Base-by-base conservation (phyloP, 352 stramenopile species). In the Thalassiosira mediterranea region DNA sequence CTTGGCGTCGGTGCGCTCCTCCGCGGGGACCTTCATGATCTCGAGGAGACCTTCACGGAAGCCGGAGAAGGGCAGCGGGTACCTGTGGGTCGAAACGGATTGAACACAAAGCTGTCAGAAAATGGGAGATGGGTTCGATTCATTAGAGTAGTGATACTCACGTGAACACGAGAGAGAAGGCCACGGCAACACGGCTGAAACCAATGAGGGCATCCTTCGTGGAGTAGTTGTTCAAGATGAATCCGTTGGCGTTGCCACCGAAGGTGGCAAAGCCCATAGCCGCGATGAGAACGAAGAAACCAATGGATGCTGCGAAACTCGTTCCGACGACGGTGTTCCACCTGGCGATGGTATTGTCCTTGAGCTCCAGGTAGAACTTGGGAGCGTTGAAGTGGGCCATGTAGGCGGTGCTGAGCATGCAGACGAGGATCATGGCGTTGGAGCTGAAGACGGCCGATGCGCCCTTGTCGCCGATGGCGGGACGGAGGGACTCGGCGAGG, bases 361-460 rank as follows among this genome's bases (percentile, higher is more conserved):
- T 93, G 11, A 93, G 63, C 63, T 97, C 93, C 4, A 74, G 67
- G 57, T 94, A 95, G 64, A 96, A 97, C 44, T 93, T 92, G 26
- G 93, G 93, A 49, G 94, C 93, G 79, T 96, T 97, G 72, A 96
- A 97, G 74, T 97, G 94, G 2, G 90, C 90, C 72, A 96, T 95
- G 81, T 94, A 97, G 8, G 91, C 87, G 21, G 91, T 96, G 74
- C 83, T 90, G 17, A 96, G 68, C 90, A 96, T 96, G 40, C 89
- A 93, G 42, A 95, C 81, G 1, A 95, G 80, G 79, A 95, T 91
- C 13, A 86, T 83, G 1, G 79, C 59, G 29, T 86, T 84, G 10
- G 78, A 72, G 31, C 62, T 79, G 15, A 91, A 81, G 10, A 87
- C 75, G n/a, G 66, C 78, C 1, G 48, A 64, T 4, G 72, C 76